A percentile compares a stretch with the other conserved stretches of the same genome.
phyloP scores from a whole-genome alignment of 2,329 filamentous ascomycete genomes.

The Fusarium agapanthi region DNA sequence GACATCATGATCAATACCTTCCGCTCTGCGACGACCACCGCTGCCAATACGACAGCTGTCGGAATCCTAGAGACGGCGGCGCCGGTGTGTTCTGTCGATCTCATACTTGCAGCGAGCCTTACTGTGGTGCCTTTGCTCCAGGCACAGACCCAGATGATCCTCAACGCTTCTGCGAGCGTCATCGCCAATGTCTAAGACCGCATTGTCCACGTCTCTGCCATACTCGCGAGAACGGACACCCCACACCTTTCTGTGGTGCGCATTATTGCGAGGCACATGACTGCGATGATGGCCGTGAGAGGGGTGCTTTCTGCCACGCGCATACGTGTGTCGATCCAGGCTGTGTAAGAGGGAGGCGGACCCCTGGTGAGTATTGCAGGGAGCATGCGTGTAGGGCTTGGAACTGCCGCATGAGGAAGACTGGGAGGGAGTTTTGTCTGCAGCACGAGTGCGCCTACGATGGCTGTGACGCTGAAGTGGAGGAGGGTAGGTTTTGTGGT shows the following conservation, averaged over 20 bases:
- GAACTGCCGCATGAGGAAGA: slow-evolving; percentile 34
- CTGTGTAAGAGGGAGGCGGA: slow-evolving; percentile 32
- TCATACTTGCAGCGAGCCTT: slow-evolving; percentile 42
- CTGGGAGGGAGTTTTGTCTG: slow-evolving; percentile 35
- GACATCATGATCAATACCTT: slow-evolving; percentile 30
- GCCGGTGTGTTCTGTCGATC: slow-evolving; percentile 34
- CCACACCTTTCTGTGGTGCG: slow-evolving; percentile 40
- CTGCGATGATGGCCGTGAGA: slow-evolving; percentile 38
- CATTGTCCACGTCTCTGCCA: slow-evolving; percentile 41
- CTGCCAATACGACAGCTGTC: slow-evolving; percentile 39
- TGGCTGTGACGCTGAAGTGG: slow-evolving; percentile 38
- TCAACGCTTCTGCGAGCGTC: slow-evolving; percentile 42
- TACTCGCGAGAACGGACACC: slow-evolving; percentile 37
- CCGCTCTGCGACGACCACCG: slow-evolving; percentile 43
- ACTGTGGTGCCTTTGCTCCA: slow-evolving; percentile 38
- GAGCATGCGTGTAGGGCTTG: slow-evolving; percentile 39
- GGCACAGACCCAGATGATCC: slow-evolving; percentile 24
- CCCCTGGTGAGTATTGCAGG: slow-evolving; percentile 33
- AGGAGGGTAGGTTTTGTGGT: slow-evolving; percentile 34
- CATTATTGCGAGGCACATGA: slow-evolving; percentile 43
- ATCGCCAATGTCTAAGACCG: slow-evolving; percentile 37
- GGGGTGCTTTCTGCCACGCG: slow-evolving; percentile 33
- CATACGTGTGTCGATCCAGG: slow-evolving; percentile 42
- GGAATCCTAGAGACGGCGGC: slow-evolving; percentile 20
- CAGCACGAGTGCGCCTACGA: slow-evolving; percentile 41